A percentile compares a stretch with the other conserved stretches of the same genome.
These are phyloP conservation scores for Pleurotus platypus DNA, from an alignment of 768 basidiomycete species.

Conservation along the genomic window DNA sequence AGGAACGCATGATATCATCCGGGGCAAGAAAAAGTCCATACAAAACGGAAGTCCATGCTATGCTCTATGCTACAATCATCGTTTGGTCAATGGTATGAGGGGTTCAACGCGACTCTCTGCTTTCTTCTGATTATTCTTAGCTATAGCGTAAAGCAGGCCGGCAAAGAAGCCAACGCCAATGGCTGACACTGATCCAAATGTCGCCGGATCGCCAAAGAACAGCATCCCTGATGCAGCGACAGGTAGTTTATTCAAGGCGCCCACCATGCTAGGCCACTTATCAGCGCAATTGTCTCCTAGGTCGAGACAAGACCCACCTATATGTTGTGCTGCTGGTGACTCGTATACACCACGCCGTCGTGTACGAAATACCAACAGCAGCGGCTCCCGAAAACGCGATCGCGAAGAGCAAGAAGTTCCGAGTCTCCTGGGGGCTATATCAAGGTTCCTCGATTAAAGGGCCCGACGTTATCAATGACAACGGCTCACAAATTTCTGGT, in stretches of 20 bases:
- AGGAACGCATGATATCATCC: slow-evolving; percentile 1
- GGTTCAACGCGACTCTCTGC: slow-evolving; percentile 52
- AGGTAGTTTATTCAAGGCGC: slow-evolving; percentile 94
- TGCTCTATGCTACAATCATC: slow-evolving; percentile 34
- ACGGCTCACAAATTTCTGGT: slow-evolving; percentile 81
- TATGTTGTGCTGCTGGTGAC: slow-evolving; percentile 98
- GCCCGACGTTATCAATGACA: background rate
- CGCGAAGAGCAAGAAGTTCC: slow-evolving; percentile 74
- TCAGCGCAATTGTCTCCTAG: slow-evolving; percentile 6
- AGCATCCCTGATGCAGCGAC: slow-evolving; percentile 99
- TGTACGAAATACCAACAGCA: slow-evolving; percentile 96
- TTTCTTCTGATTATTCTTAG: slow-evolving; percentile 91
- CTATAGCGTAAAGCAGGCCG: slow-evolving; percentile 87
- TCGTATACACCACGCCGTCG: slow-evolving; percentile 97
- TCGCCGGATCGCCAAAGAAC: slow-evolving; percentile 91
- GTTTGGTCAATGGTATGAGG: slow-evolving; percentile 61
- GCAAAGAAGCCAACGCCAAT: slow-evolving; percentile 88
- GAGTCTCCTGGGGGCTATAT: slow-evolving; percentile 75
- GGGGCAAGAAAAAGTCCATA: background rate
- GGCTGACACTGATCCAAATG: slow-evolving; percentile 84
- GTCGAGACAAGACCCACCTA: slow-evolving; percentile 47
- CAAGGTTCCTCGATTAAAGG: slow-evolving; percentile 3
- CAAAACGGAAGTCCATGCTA: background rate
- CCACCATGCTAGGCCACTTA: slow-evolving; percentile 73
- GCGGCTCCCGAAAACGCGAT: slow-evolving; percentile 97